Evolutionary conservation across 23 red algal genomes (phyloP), one percentile per base, ranked within the genome.

Genomic region (Cyanidium caldarium): DNA sequence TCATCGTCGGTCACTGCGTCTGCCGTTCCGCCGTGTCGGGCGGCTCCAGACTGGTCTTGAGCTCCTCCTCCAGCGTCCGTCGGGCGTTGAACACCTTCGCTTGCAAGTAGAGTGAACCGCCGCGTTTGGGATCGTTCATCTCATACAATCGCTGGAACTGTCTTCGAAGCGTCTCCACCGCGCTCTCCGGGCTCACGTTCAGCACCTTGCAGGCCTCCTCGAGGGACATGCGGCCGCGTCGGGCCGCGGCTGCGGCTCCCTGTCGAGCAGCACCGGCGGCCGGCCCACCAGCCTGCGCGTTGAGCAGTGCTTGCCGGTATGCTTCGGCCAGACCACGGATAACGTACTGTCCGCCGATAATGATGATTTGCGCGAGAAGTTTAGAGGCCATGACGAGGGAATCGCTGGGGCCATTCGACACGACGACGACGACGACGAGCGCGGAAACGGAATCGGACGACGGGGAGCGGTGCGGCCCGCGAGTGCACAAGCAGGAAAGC

Each of bases 281-380:
- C 3, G 71, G 78, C 37, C 68, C 78, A 21, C 57, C 38, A 33
- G 67, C 58, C 21, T 80, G 75, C 42, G 79, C 79, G 67, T 98
- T 98, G 1, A 68, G 68, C 58, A 98, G 84, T 39, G 92, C 92
- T 39, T 98, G 84, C 15, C 77, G 79, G 69, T 98, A 98, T 5
- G 92, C 92, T 72, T 88, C 72, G 1, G 78, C 70, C 36, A 98
- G 81, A 2, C 77, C 85, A 23, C 92, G 74, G 16, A 86, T 58
- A n/a, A 88, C 36, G 39, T 83, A 88, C 20, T 68, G 76, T 34
- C 92, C 84, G 14, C 79, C 83, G 65, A 79, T 74, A 2, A 98
- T 61, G n/a, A 98, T 65, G 2, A 98, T 56, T 58, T 98, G 92
- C 68, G 92, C 92, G 33, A 98, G 35, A 20, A 94, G 33, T 26